Evolutionary conservation across 441 rosid genomes (phyloP).

Genomic region (Eugenia klotzschiana): DNA sequence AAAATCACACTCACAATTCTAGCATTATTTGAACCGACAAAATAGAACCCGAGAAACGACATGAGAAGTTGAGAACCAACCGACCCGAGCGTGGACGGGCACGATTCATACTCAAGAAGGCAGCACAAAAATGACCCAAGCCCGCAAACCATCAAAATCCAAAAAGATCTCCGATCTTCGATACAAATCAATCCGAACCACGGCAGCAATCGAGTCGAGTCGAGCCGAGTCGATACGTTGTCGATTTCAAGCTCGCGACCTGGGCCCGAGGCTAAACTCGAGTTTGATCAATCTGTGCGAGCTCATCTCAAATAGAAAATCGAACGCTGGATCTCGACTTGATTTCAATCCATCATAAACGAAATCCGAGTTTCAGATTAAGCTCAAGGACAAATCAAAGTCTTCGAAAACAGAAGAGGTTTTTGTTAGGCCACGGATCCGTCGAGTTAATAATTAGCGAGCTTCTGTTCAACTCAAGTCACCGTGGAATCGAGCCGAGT

Average conservation of each 20-base stretch:
- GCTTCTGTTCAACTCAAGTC: not conserved
- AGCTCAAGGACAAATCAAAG: rapidly evolving
- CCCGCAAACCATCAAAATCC: rapidly evolving
- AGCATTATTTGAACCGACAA: not conserved
- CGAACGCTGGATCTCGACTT: rapidly evolving
- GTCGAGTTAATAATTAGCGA: not conserved
- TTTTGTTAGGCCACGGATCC: not conserved
- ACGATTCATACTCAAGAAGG: rapidly evolving
- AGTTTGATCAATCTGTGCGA: not conserved
- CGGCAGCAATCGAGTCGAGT: not conserved
- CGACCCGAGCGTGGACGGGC: not conserved
- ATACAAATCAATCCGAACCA: rapidly evolving
- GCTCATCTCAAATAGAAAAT: not conserved
- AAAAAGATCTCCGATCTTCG: not conserved
- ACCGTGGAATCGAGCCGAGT: not conserved
- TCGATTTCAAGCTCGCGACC: not conserved
- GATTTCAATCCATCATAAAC: not conserved
- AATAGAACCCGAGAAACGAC: not conserved
- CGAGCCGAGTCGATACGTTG: too few species aligned
- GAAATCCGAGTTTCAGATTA: not conserved
- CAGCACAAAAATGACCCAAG: rapidly evolving
- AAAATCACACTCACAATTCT: not conserved
- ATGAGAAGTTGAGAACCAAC: not conserved
- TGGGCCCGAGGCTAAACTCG: not conserved
- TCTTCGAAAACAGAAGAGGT: not conserved